phyloP scores from a whole-genome alignment of 768 basidiomycete genomes.

The Boletus rubropictus region DNA sequence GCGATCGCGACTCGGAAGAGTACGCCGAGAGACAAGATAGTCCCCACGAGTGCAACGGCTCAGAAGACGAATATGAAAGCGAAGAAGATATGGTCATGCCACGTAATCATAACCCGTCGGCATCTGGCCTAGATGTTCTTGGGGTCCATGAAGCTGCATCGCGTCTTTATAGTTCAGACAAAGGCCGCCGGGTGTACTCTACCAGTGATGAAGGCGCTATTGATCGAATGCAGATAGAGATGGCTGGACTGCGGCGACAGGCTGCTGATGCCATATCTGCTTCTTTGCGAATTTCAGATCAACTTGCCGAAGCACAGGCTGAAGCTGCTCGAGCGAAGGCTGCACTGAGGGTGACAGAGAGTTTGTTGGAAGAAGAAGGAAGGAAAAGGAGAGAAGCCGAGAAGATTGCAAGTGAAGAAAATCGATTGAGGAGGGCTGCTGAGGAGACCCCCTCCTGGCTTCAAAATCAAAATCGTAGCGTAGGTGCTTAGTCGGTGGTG shows the following conservation, averaged over 20 bases:
- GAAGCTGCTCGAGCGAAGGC: conserved; percentile 54
- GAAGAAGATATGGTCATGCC: conserved; percentile 56
- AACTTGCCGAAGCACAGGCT: conserved; percentile 59
- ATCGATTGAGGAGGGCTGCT: conserved; percentile 38
- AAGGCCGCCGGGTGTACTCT: conserved; percentile 22
- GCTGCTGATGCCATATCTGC: conserved; percentile 63
- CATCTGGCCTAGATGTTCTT: conserved; percentile 35
- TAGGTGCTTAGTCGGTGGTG: neutral
- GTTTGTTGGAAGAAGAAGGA: conserved; percentile 55
- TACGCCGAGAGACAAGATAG: conserved; percentile 38
- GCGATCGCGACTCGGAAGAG: conserved; percentile 32
- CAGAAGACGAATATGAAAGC: conserved; percentile 56
- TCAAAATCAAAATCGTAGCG: conserved; percentile 22
- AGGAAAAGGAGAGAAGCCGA: conserved; percentile 56
- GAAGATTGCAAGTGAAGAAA: conserved; percentile 45
- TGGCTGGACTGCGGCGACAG: conserved; percentile 57
- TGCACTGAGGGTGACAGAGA: conserved; percentile 50
- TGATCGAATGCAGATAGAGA: conserved; percentile 62
- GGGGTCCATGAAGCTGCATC: conserved; percentile 32
- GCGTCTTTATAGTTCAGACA: conserved; percentile 39
- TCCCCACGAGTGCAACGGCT: conserved; percentile 36
- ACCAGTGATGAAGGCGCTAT: conserved; percentile 39
- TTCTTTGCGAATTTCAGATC: conserved; percentile 61
- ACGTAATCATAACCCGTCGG: conserved; percentile 39
- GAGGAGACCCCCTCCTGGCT: conserved; percentile 45